Base-by-base conservation (phyloP, 352 stramenopile species). In the Phytophthora fragariae region DNA sequence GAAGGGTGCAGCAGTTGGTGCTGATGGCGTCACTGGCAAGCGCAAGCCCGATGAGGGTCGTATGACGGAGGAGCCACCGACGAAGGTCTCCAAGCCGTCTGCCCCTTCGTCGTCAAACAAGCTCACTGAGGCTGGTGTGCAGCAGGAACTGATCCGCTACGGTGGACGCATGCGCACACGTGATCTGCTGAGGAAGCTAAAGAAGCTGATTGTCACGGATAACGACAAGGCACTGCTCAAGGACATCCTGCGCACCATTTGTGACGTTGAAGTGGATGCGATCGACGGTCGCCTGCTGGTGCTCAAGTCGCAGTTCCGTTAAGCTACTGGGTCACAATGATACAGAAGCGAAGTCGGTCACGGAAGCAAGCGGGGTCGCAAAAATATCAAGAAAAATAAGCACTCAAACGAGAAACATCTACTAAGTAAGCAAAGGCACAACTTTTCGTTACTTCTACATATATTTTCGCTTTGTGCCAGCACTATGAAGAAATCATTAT, bases 251-350 rank as follows among this genome's bases (percentile, higher is more conserved):
- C 88, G 89, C 53, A 96, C 88, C 24, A 96, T 96, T 80, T 95
- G 88, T 65, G 86, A 96, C 65, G 85, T 94, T 39, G 88, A 96
- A 65, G 86, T 92, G 37, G 88, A 96, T 69, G 88, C 88, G 3
- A 92, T 96, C 72, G 89, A 96, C 72, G 89, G 88, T 24, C 85
- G 84, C 44, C 55, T 93, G 59, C 80, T 96, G 33, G 89, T 96
- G 62, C 82, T 96, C 62, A 95, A 96, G 77, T 90, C 86, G 1
- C 89, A 96, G 75, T 96, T 96, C 84, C 89, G 89, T 73, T 96
- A 92, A 80, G 53, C 53, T 14, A 17, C 17, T 1, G 47, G 5
- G 11, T 49, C 41, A 17, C 5, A 10, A 3, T 41, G 35, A 41
- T 41, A 12, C 35, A 41, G 8, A 41, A 12, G 11, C 35, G 35